Base-by-base conservation (phyloP, 1,139 yeast genomes). In the Candida sp. region DNA sequence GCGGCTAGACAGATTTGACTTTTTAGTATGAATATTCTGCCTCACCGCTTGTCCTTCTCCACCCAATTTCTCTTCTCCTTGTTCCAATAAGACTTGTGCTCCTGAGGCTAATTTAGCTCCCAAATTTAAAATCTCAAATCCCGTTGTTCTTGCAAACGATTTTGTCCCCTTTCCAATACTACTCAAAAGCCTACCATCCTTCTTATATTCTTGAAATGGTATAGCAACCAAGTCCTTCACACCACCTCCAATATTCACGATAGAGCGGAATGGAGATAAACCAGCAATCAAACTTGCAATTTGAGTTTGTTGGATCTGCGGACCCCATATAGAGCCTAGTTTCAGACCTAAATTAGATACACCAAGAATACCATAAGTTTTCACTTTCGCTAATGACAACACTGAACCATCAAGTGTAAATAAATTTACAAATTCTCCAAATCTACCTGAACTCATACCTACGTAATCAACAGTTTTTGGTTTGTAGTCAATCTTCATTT, bases 21-120 rank as follows among this genome's bases (percentile, higher is more conserved):
- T 36, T 5, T 35, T 22, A 4, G 36, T 36, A 27, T 40, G 33
- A 40, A 33, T 21, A 12, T 22, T 21, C 19, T 42, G 40, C 45
- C 82, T 58, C 33, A 73, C 72, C 8, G 73, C 59, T 0, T 81
- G 63, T 0, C 90, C 90, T 47, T 73, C 73, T 1, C 91, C 91
- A 2, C 91, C 91, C 44, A 87, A 66, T 4, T 77, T 75, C 48
- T 81, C 85, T 58, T 91, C 98, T 0, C 95, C 85, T 46, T 79
- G 81, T 53, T 90, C 97, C 41, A 91, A 66, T 7, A 88, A 63
- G 0, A 83, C 81, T 58, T 90, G 97, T 0, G 97, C 88, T 0
- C 97, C 97, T 4, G 91, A 85, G 1, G 96, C 95, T 33, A 91
- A 60, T 54, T 86, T 88, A 0, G 87, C 95, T 0, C 97, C 97